Percentiles rank a stretch among this genome's conserved stretches.
phyloP scores from a whole-genome alignment of 2,329 filamentous ascomycete species.

The Colletotrichum sp. region DNA sequence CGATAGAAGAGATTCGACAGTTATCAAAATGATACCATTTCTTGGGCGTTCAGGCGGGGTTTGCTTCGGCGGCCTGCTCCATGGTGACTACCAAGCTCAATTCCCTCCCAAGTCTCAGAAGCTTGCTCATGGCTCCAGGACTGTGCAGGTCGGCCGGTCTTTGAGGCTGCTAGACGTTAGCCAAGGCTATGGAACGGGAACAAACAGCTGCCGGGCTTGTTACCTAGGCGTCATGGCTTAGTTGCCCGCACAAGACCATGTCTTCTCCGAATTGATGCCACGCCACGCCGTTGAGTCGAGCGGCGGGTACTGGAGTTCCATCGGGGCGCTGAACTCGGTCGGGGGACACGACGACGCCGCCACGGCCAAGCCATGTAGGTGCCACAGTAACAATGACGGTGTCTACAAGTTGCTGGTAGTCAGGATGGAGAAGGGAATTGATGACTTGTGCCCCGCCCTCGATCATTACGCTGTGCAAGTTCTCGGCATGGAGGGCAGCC shows the following conservation, averaged over 20 bases:
- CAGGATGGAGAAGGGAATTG: conserved; percentile 74
- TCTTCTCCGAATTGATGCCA: conserved; percentile 86
- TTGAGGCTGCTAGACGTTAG: not conserved
- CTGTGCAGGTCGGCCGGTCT: not conserved
- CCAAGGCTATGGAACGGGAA: not conserved
- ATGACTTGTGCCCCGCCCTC: conserved; percentile 87
- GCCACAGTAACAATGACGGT: conserved; percentile 89
- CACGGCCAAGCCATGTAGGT: conserved; percentile 85
- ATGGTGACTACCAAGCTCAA: not conserved
- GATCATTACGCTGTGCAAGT: conserved; percentile 83
- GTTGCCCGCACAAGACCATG: conserved; percentile 78
- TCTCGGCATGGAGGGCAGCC: conserved; percentile 57
- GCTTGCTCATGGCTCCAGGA: not conserved
- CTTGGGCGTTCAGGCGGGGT: not conserved
- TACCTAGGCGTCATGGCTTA: conserved; percentile 32
- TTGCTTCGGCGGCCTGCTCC: not conserved
- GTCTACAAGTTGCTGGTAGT: conserved; percentile 67
- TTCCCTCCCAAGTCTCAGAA: not conserved
- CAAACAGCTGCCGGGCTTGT: not conserved
- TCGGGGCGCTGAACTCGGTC: conserved; percentile 55
- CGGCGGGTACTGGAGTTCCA: conserved; percentile 62
- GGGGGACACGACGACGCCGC: conserved; percentile 81
- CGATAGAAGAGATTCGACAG: not conserved
- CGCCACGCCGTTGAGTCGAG: conserved; percentile 68
- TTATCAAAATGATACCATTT: conserved; percentile 6